These are phyloP conservation scores for Phytopythium boreale DNA, from an alignment of 352 stramenopile genomes.

Conservation along the genomic window DNA sequence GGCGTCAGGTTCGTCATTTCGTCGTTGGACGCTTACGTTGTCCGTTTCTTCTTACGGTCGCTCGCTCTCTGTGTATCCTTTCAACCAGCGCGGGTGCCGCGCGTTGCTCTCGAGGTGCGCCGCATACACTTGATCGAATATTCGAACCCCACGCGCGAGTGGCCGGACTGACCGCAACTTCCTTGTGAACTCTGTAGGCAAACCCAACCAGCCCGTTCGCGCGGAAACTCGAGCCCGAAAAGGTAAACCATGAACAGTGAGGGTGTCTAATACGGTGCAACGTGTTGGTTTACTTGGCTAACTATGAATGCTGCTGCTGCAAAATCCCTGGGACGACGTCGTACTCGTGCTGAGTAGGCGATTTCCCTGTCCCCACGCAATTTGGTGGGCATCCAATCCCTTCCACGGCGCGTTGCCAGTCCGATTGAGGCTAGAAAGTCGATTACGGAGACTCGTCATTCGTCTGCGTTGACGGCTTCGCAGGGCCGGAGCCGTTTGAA, in stretches of 20 bases:
- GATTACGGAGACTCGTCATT: neutral
- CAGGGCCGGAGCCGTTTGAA: too few species aligned
- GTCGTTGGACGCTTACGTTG: neutral
- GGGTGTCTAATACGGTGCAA: neutral
- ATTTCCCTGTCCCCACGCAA: conserved; percentile 1
- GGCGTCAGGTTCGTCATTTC: neutral
- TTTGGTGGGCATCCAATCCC: neutral
- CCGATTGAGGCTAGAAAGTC: neutral
- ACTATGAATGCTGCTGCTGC: neutral
- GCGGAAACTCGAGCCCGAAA: conserved; percentile 1
- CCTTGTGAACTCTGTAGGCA: neutral
- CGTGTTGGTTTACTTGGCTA: neutral
- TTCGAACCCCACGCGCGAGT: too few species aligned
- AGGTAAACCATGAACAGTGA: neutral
- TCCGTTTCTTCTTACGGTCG: neutral
- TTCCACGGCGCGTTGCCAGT: neutral
- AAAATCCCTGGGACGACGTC: neutral
- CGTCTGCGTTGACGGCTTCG: neutral
- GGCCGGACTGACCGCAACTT: neutral
- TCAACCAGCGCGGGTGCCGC: conserved; percentile 10
- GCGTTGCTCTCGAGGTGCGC: conserved; percentile 25
- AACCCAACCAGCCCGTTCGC: conserved; percentile 3
- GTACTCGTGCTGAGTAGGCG: neutral
- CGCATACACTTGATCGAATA: neutral
- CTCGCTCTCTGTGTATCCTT: too few species aligned